Conservation (phyloP, 2,329 filamentous ascomycete species). For the Ophiostoma tasmaniense region DNA sequence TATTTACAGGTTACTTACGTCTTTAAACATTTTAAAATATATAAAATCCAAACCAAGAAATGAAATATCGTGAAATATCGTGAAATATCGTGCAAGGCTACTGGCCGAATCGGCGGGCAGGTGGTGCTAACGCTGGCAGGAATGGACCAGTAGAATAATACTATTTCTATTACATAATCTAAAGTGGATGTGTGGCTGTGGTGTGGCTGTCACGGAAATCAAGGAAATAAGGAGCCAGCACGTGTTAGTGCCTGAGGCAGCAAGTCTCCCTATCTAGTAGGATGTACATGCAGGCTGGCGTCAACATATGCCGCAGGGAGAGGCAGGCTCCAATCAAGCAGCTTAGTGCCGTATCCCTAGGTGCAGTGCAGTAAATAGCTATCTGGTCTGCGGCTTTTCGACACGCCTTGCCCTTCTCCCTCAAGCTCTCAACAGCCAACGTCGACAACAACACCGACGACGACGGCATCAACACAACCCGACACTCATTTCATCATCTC, state of each 20-base stretch:
- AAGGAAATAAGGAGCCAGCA: not conserved
- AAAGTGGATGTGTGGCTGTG: not conserved
- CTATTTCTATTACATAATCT: not conserved
- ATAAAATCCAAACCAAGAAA: not conserved
- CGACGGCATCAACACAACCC: not conserved
- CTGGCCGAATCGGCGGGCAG: not conserved
- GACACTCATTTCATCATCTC: constrained; percentile 8
- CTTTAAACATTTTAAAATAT: not conserved
- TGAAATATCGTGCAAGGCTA: not conserved
- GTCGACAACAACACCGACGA: constrained; percentile 14
- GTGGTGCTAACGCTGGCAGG: not conserved
- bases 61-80: not conserved
- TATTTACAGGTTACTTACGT: not conserved
- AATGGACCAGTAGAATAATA: not conserved
- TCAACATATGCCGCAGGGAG: constrained; percentile 20
- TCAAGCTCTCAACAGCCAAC: constrained; percentile 16
- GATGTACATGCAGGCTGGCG: constrained; percentile 13
- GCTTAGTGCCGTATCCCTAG: constrained; percentile 3
- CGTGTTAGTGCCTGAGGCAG: constrained; percentile 20
- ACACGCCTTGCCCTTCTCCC: not conserved
- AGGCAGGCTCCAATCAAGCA: constrained; percentile 16
- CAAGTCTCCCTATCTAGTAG: not conserved
- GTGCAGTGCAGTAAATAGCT: constrained; percentile 12
- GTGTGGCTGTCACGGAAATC: not conserved
- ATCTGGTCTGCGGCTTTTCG: constrained; percentile 15